A percentile compares a stretch with the other conserved stretches of the same genome.
Evolutionary conservation across 768 basidiomycete genomes (phyloP).

Genomic region (Lactarius sp.): DNA sequence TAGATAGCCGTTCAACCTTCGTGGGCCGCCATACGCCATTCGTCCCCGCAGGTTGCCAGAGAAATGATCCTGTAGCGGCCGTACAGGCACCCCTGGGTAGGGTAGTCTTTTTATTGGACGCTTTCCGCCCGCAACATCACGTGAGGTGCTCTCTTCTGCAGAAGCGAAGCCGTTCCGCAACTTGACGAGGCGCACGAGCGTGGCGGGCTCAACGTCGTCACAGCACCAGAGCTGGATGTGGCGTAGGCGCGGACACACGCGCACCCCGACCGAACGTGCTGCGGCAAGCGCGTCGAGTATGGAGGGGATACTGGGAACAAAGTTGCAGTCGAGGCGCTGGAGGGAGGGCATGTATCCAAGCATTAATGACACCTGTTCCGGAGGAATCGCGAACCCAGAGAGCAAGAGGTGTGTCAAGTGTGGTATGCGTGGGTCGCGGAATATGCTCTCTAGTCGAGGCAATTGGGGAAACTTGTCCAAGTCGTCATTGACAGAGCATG

Average conservation of each 20-base stretch:
- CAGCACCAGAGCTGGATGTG: constrained; percentile 21
- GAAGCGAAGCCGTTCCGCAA: constrained; percentile 16
- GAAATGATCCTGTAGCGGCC: neutral
- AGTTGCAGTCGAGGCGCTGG: constrained; percentile 23
- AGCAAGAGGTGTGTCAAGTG: constrained; percentile 17
- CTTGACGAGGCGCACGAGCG: constrained; percentile 13
- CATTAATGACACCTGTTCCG: constrained; percentile 15
- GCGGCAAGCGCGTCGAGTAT: constrained; percentile 16
- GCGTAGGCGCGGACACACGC: constrained; percentile 14
- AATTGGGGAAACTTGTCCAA: constrained; percentile 4
- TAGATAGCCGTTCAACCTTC: constrained; percentile 1
- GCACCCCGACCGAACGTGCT: neutral
- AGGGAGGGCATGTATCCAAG: constrained; percentile 23
- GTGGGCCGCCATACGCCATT: neutral
- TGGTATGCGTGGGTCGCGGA: constrained; percentile 25
- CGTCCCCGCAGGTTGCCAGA: neutral
- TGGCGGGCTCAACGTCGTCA: constrained; percentile 6
- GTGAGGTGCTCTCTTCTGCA: neutral
- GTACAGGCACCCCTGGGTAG: neutral
- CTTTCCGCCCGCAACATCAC: neutral
- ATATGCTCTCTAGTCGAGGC: constrained; percentile 20
- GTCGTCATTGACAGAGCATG: neutral
- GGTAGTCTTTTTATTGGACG: constrained; percentile 1
- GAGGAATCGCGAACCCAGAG: constrained; percentile 11
- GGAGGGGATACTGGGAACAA: constrained; percentile 7